These are phyloP conservation scores for Crassisporium funariophilum DNA, from an alignment of 768 basidiomycete species.

Conservation along the genomic window DNA sequence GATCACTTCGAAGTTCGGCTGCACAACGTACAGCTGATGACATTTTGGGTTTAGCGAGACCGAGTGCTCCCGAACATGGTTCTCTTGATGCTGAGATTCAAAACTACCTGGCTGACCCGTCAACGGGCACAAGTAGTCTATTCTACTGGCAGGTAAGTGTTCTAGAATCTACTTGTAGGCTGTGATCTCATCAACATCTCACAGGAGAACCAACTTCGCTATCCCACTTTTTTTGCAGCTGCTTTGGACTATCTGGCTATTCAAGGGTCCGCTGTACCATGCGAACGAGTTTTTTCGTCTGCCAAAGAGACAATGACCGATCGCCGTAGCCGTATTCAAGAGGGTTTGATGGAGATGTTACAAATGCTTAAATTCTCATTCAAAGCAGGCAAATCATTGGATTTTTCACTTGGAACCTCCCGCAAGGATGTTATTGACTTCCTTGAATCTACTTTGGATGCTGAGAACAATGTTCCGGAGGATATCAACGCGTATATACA, in stretches of 20 bases:
- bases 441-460: constrained; percentile 1
- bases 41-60: not conserved
- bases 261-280: constrained; percentile 15
- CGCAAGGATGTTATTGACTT: constrained; percentile 5
- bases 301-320: constrained; percentile 16
- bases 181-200: too few species aligned
- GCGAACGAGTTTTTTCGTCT: constrained; percentile 18
- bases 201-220: constrained; percentile 19
- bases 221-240: constrained; percentile 12
- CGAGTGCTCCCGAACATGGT: not conserved
- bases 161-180: too few species aligned
- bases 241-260: constrained; percentile 13
- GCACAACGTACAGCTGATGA: not conserved
- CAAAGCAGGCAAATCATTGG: constrained; percentile 3
- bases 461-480: constrained; percentile 6
- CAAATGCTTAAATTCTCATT: constrained; percentile 17
- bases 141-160: too few species aligned
- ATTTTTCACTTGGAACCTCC: constrained; percentile 9
- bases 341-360: constrained; percentile 12
- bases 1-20: not conserved
- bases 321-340: not conserved
- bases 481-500: constrained; percentile 12
- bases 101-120: too few species aligned
- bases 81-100: not conserved
- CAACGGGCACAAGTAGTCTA: too few species aligned